Percentiles rank a stretch among this genome's conserved stretches.
Evolutionary conservation across 2,329 filamentous ascomycete genomes (phyloP).

Genomic region (Fusarium floridanum): DNA sequence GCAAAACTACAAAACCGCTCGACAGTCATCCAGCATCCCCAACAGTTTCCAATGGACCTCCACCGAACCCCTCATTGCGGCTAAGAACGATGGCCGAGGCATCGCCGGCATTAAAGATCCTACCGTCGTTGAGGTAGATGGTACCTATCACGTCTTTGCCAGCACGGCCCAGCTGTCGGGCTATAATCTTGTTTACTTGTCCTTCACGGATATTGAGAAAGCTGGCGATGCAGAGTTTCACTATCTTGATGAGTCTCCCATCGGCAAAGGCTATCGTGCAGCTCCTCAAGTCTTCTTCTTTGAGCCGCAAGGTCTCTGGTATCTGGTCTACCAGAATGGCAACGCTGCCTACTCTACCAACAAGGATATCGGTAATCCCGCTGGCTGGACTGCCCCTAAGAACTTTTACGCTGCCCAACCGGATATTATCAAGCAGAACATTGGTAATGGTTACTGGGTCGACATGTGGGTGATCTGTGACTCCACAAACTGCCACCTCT

Average conservation of each 20-base stretch:
- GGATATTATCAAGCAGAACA: neutral
- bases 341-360: neutral
- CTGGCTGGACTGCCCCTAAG: neutral
- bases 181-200: neutral
- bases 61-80: neutral
- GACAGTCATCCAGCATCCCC: neutral
- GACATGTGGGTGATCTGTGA: neutral
- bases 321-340: neutral
- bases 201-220: neutral
- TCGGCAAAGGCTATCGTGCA: neutral
- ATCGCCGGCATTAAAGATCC: neutral
- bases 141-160: neutral
- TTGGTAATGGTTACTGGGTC: neutral
- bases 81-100: neutral
- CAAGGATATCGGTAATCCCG: neutral
- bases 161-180: neutral
- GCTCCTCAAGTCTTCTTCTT: neutral
- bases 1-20: neutral
- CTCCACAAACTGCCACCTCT: neutral
- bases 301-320: neutral
- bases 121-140: neutral
- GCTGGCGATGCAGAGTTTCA: neutral
- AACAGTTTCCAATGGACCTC: neutral
- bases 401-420: neutral
- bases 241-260: neutral